phyloP scores from a whole-genome alignment of 352 stramenopile genomes.

The Globisporangium abappressorium region DNA sequence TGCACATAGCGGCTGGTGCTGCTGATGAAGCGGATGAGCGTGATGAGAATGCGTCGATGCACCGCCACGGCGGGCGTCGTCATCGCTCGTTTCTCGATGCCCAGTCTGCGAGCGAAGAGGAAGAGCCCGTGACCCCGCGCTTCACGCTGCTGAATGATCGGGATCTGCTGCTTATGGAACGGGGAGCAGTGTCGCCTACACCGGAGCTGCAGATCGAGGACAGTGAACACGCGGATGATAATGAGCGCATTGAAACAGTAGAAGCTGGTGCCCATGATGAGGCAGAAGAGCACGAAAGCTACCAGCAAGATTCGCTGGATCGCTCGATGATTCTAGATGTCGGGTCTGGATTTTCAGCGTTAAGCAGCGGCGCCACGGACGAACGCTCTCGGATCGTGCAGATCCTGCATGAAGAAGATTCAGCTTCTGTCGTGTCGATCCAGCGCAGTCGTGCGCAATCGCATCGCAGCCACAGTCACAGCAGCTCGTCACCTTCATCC shows the following conservation, averaged over 20 bases:
- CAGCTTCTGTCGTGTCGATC: conserved; percentile 6
- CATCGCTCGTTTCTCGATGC: conserved; percentile 5
- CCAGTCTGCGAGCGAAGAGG: conserved; percentile 26
- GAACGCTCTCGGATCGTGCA: conserved; percentile 13
- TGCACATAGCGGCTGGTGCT: not conserved
- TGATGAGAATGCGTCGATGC: not conserved
- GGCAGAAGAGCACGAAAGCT: conserved; percentile 5
- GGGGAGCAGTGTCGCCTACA: not conserved
- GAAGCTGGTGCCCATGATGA: not conserved
- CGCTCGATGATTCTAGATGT: conserved; percentile 47
- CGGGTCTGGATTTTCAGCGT: conserved; percentile 29
- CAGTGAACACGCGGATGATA: not conserved
- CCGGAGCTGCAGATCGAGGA: conserved; percentile 4
- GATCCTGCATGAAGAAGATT: conserved; percentile 11
- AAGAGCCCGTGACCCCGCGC: conserved; percentile 32
- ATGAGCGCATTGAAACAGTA: not conserved
- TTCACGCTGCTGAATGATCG: conserved; percentile 66
- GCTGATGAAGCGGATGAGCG: not conserved
- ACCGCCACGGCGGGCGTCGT: not conserved
- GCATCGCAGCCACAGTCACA: conserved; percentile 14
- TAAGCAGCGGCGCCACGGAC: conserved; percentile 12
- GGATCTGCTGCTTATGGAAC: conserved; percentile 32
- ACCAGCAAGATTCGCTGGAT: conserved; percentile 37
- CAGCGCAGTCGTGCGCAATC: conserved; percentile 11
- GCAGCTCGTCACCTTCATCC: conserved; percentile 28